phyloP scores from a whole-genome alignment of 352 stramenopile genomes.

The Phytopythium vexans region DNA sequence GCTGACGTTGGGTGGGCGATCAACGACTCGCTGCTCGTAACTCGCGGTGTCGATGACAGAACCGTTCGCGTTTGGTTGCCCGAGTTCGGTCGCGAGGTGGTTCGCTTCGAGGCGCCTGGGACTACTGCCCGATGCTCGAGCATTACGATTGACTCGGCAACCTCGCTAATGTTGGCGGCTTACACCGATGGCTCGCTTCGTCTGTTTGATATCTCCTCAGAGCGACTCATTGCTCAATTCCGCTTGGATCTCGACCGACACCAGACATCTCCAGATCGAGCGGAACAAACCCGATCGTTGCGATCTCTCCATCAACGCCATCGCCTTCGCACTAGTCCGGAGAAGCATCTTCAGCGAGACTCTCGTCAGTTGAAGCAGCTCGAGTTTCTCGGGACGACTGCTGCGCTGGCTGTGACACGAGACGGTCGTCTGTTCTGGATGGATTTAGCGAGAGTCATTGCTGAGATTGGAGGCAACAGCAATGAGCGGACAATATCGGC shows the following conservation, averaged over 20 bases:
- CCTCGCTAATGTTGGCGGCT: conserved; percentile 33
- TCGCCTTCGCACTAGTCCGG: background rate
- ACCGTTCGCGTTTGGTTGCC: conserved; percentile 45
- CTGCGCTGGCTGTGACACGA: conserved; percentile 22
- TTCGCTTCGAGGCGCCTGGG: conserved; percentile 20
- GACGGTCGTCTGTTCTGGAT: conserved; percentile 32
- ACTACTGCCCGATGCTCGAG: conserved; percentile 16
- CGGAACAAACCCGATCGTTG: background rate
- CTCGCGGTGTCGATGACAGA: conserved; percentile 12
- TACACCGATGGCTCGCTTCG: conserved; percentile 50
- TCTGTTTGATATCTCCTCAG: conserved; percentile 44
- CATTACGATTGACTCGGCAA: conserved; percentile 29
- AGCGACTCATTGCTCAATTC: conserved; percentile 38
- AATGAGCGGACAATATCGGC: background rate
- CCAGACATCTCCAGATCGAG: background rate
- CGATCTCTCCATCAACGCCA: conserved; percentile 3
- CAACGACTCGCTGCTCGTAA: conserved; percentile 31
- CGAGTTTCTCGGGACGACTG: conserved; percentile 27
- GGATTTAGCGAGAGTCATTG: conserved; percentile 12
- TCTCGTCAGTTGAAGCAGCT: conserved; percentile 21
- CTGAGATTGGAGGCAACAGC: background rate
- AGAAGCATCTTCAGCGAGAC: conserved; percentile 2
- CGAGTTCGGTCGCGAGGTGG: conserved; percentile 31
- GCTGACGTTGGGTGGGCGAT: conserved; percentile 20
- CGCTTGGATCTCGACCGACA: conserved; percentile 14